Evolutionary conservation across 345 rosid genomes (phyloP).

Genomic region (Reutealis trisperma): DNA sequence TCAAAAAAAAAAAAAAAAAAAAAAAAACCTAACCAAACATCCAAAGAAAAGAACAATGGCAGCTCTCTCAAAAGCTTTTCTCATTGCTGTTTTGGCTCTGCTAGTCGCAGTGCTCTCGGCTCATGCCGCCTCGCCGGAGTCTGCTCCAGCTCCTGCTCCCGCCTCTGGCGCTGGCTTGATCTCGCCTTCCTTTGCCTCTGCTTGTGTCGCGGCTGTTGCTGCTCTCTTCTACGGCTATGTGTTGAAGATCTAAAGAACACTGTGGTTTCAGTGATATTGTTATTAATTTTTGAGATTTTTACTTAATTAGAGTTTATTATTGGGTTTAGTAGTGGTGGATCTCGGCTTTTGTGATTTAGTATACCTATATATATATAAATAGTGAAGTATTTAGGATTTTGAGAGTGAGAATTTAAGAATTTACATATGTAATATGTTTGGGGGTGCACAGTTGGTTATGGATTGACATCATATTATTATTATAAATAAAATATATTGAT

Average conservation of each 20-base stretch:
- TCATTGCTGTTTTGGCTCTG: slow-evolving; percentile 37
- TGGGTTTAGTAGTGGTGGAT: neutral
- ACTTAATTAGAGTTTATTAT: neutral
- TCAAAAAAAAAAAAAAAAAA: neutral
- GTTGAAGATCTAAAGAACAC: slow-evolving; percentile 46
- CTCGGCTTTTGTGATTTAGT: neutral
- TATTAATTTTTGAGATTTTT: neutral
- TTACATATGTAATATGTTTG: neutral
- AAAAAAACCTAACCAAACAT: no score
- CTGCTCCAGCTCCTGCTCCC: slow-evolving; percentile 63
- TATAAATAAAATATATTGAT: neutral
- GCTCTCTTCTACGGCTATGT: slow-evolving; percentile 50
- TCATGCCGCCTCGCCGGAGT: slow-evolving; percentile 30
- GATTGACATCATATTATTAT: neutral
- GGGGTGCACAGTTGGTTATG: slow-evolving; percentile 11
- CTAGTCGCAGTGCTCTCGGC: slow-evolving; percentile 33
- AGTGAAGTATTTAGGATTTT: neutral
- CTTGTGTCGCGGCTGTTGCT: slow-evolving; percentile 37
- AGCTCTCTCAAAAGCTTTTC: slow-evolving; percentile 39
- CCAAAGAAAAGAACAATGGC: slow-evolving; percentile 37
- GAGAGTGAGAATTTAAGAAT: neutral
- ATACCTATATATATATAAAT: neutral
- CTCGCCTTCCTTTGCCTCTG: slow-evolving; percentile 43
- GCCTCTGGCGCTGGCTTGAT: slow-evolving; percentile 47
- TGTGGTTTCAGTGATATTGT: neutral